phyloP scores from a whole-genome alignment of 805 yeast species.

The Vanderwaltozyma yarrowii region DNA sequence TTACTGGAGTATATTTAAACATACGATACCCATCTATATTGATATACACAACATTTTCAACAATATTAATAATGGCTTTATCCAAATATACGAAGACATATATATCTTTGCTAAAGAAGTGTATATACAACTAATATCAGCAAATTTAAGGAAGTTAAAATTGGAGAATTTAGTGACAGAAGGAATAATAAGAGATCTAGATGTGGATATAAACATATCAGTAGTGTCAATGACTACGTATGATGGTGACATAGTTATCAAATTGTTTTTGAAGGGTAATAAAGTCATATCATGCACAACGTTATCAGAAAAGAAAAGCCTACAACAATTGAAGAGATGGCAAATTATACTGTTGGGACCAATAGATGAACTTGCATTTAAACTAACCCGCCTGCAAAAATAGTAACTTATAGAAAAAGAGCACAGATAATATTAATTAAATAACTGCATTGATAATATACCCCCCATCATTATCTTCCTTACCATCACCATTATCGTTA shows the following conservation, averaged over 20 bases:
- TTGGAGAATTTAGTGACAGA: conserved; percentile 9
- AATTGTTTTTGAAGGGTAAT: conserved; percentile 11
- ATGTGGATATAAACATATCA: conserved; percentile 14
- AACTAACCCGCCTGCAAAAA: conserved; percentile 8
- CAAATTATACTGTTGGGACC: conserved; percentile 17
- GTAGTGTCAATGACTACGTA: conserved; percentile 8
- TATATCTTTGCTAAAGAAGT: conserved; percentile 22
- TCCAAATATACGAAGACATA: conserved; percentile 12
- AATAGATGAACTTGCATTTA: conserved; percentile 11
- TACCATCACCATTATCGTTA: too few species aligned
- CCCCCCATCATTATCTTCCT: too few species aligned
- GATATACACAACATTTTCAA: conserved; percentile 13
- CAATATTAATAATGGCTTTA: conserved; percentile 7
- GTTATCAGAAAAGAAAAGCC: conserved; percentile 2
- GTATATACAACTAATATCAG: conserved; percentile 11
- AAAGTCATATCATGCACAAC: conserved; percentile 13
- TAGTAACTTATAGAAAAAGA: not conserved
- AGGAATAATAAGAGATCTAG: conserved; percentile 9
- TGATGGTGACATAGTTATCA: conserved; percentile 5
- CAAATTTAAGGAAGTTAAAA: conserved; percentile 8
- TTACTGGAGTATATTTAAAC: conserved; percentile 29
- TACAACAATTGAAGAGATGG: conserved; percentile 5
- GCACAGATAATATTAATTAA: too few species aligned
- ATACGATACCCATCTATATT: conserved; percentile 29
- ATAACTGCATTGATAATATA: too few species aligned